A percentile compares a stretch with the other conserved stretches of the same genome.
Evolutionary conservation across 2,329 filamentous ascomycete genomes (phyloP).

Genomic region (Akanthomyces lecanii): DNA sequence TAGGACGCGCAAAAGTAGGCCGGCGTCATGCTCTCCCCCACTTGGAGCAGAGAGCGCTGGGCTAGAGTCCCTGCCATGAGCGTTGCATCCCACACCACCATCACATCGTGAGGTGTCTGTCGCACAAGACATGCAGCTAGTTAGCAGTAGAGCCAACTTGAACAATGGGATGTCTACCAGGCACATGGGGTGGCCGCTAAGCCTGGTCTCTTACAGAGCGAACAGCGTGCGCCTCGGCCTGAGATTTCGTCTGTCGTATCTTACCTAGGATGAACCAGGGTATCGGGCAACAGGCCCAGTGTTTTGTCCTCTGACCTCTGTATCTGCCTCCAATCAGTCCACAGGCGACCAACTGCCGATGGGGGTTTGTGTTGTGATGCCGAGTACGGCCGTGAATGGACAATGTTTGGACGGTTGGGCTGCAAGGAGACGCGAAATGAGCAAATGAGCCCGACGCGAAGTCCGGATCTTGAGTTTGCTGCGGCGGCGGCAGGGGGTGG

Average conservation of each 20-base stretch:
- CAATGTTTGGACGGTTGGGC: background rate
- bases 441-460: background rate
- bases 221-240: background rate
- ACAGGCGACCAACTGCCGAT: slow-evolving; percentile 7
- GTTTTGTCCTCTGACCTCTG: background rate
- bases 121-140: background rate
- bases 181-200: background rate
- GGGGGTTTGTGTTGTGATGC: background rate
- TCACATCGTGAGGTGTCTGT: background rate
- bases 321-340: background rate
- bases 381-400: background rate
- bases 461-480: slow-evolving; percentile 1
- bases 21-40: slow-evolving; percentile 9
- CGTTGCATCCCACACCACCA: slow-evolving; percentile 3
- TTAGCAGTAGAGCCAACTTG: background rate
- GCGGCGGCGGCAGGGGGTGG: background rate
- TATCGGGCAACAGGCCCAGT: slow-evolving; percentile 2
- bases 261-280: slow-evolving; percentile 11
- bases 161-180: slow-evolving; percentile 2
- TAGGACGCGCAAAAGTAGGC: background rate
- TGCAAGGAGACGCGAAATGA: background rate
- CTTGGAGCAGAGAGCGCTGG: background rate
- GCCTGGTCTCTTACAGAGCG: background rate
- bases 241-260: slow-evolving; percentile 7
- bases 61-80: slow-evolving; percentile 4